A percentile compares a stretch with the other conserved stretches of the same genome.
phyloP scores from a whole-genome alignment of 345 rosid genomes.

The Salix purpurea region DNA sequence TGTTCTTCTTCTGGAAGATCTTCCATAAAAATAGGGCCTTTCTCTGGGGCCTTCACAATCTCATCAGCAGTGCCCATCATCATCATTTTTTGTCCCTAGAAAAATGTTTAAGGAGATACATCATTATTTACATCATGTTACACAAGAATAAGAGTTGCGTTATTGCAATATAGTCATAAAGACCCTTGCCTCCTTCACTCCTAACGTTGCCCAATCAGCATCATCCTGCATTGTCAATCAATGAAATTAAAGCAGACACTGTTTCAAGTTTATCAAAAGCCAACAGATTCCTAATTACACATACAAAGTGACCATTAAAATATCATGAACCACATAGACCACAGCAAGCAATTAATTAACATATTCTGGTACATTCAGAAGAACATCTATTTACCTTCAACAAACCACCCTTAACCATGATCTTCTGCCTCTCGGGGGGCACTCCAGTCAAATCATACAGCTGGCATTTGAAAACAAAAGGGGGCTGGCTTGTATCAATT shows the following conservation, averaged over 20 bases:
- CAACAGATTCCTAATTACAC: neutral
- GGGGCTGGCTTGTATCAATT: conserved; percentile 70
- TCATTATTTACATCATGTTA: neutral
- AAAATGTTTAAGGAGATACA: neutral
- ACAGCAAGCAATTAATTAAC: neutral
- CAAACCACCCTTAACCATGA: conserved; percentile 94
- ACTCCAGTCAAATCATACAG: conserved; percentile 88
- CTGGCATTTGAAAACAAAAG: conserved; percentile 85
- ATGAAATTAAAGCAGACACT: neutral
- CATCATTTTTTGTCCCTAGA: conserved; percentile 96
- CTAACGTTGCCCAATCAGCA: conserved; percentile 80
- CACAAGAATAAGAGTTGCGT: neutral
- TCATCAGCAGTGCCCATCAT: conserved; percentile 99
- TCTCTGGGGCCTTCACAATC: conserved; percentile 92
- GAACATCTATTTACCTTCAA: conserved; percentile 52
- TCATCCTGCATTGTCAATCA: conserved; percentile 58
- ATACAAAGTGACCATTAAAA: neutral
- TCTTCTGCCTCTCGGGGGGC: conserved; percentile 94
- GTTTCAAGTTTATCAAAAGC: neutral
- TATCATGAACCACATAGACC: neutral
- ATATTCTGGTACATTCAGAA: neutral
- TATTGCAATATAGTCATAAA: conserved; percentile 6
- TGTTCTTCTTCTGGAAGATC: conserved; percentile 97
- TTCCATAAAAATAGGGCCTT: conserved; percentile 85
- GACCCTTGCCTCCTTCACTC: conserved; percentile 64